Base-by-base conservation (phyloP, 192 early-diverging fungal species). In the Coemansia sp. region DNA sequence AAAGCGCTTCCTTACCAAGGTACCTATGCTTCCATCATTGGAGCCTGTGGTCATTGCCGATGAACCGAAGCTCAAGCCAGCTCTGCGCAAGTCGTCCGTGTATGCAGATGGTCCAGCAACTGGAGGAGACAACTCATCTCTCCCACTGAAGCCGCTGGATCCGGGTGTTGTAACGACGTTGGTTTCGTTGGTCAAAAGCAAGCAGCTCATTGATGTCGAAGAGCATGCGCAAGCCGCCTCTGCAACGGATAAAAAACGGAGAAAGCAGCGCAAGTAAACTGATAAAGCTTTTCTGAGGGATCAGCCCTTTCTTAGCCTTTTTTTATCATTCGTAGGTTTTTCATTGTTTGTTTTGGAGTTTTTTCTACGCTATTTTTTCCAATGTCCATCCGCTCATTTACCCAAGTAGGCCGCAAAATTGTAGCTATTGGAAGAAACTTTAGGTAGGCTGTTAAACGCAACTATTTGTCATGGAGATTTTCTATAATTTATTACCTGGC, bases 351-450 rank as follows among this genome's bases (percentile, higher is more conserved):
- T 30, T 33, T 34, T 21, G 15, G 40, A 23, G 15, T 43, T 34
- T 58, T 46, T 3, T 59, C 57, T 39, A 59, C 9, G 55, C 37
- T 45, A 2, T 59, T 52, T 31, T 61, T 42, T 20, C 31, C 26
- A 57, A 74, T 79, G 64, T 56, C 78, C 5, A 60, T 64, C 21
- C 65, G 70, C 35, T 58, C 61, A 33, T 81, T 81, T 57, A 72
- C 83, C 31, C 59, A 70, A 9, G 66, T 70, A n/a, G 89, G 91
- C 18, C 88, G 91, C 63, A 96, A 95, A 74, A 96, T 98, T 59
- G 85, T 98, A 25, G 95, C 91, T 60, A 96, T 98, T 55, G 94
- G 96, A 20, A 78, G 96, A 15, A 96, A 96, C 85, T 98, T 84
- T 69, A 86, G 86, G 87, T 91, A 81, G 58, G 71, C 65, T n/a